These are phyloP conservation scores for Cercis canadensis DNA, from an alignment of 306 rosid species.

Conservation along the genomic window DNA sequence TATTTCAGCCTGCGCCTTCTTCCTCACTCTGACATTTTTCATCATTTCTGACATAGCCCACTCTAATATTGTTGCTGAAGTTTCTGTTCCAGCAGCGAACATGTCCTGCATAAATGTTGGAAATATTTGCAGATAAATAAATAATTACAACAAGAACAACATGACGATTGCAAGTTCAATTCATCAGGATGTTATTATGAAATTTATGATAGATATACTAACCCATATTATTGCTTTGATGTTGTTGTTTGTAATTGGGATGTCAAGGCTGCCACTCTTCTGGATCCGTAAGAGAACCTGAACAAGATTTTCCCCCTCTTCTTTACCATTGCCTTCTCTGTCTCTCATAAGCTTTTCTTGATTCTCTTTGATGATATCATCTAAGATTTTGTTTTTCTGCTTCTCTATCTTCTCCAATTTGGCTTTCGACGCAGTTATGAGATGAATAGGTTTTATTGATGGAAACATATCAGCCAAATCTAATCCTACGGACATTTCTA, in stretches of 20 bases:
- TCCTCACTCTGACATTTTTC: not conserved
- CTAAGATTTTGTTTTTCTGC: not conserved
- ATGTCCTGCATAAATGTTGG: slow-evolving; percentile 5
- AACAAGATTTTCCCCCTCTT: not conserved
- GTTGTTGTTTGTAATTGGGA: slow-evolving; percentile 16
- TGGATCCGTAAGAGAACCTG: slow-evolving; percentile 6
- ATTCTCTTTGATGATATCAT: not conserved
- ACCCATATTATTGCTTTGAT: slow-evolving; percentile 30
- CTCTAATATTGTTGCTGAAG: not conserved
- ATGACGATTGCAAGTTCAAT: too few species aligned
- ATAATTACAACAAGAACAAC: not conserved
- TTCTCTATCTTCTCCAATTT: slow-evolving; percentile 3
- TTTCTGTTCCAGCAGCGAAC: slow-evolving; percentile 2
- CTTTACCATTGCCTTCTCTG: not conserved
- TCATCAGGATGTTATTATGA: too few species aligned
- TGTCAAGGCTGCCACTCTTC: slow-evolving; percentile 1
- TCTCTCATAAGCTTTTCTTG: not conserved
- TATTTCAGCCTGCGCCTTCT: slow-evolving; percentile 11
- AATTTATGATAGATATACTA: not conserved
- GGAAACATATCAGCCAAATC: slow-evolving; percentile 1
- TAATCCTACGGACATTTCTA: not conserved
- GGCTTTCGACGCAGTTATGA: not conserved
- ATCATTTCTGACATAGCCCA: slow-evolving; percentile 25
- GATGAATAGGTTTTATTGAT: not conserved
- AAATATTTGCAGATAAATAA: not conserved